Base-by-base conservation (phyloP, 139 green algal genomes). In the Coelastrella sp. region DNA sequence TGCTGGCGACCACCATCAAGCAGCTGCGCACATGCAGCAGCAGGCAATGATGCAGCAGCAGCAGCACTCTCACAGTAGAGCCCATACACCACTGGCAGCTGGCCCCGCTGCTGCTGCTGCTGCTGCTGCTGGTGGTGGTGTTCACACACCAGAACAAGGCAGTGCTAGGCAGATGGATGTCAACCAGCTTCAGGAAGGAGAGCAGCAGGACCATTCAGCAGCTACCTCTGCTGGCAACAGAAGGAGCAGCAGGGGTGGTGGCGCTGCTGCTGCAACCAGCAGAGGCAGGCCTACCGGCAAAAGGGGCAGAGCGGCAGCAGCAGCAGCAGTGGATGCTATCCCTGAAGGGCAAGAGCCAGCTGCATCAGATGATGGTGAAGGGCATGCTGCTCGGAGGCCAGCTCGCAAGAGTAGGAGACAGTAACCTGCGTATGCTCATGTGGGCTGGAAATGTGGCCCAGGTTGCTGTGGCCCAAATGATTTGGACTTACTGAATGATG, bases 81-180 rank as follows among this genome's bases (percentile, higher is more conserved):
- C 3, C 16, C 74, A 57, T 58, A 17, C 22, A 80, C 22, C 59
- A 22, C 23, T 20, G 58, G 59, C 60, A 60, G 59, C 60, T 60
- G 59, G 5, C n/a, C 4, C 80, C 56, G 80, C 80, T 85, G 79
- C 58, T 73, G 80, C 60, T 75, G 80, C n/a, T 22, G 59, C 17
- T 58, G 17, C 17, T 73, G 80, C 19, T 85, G 17, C 5, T 76
- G 17, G 7, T 76, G 68, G 8, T 76, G 16, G 7, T 32, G 16
- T 14, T n/a, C 8, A 6, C 16, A 76, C 68, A 76, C 68, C 68
- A 73, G 19, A 23, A 19, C 19, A 23, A 85, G 56, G 56, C 47
- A 22, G 56, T 73, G 17, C 19, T 20, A 22, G 19, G 7, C 2
- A 13, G 17, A n/a, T 6, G 13, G 5, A 71, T 57, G 58, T 3